Evolutionary conservation across 148 eudicot genomes (phyloP).

Genomic region (Vaccinium vitisidaea): DNA sequence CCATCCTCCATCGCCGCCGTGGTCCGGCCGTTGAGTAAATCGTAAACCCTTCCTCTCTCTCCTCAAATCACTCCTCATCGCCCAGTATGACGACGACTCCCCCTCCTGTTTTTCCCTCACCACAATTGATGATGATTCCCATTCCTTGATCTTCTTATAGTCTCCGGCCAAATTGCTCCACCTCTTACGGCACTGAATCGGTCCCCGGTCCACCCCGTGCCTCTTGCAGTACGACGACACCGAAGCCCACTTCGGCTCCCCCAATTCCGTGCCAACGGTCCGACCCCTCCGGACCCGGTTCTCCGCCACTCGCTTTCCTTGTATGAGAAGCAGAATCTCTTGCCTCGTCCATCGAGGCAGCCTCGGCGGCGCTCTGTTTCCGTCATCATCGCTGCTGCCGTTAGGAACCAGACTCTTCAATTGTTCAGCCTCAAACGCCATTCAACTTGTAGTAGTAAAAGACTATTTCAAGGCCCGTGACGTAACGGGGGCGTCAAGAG

Average conservation of each 20-base stretch:
- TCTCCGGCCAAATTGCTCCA: slow-evolving; percentile 89
- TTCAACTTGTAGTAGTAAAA: background rate
- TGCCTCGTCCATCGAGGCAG: slow-evolving; percentile 82
- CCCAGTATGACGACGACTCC: slow-evolving; percentile 61
- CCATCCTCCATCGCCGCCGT: slow-evolving; percentile 12
- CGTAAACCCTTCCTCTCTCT: slow-evolving; percentile 68
- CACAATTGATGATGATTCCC: slow-evolving; percentile 38
- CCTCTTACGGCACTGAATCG: slow-evolving; percentile 85
- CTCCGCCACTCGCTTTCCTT: slow-evolving; percentile 74
- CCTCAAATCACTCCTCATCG: slow-evolving; percentile 75
- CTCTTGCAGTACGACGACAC: slow-evolving; percentile 72
- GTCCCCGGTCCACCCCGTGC: slow-evolving; percentile 78
- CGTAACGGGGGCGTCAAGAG: slow-evolving; percentile 13
- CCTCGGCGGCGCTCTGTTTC: slow-evolving; percentile 37
- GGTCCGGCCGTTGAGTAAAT: slow-evolving; percentile 43
- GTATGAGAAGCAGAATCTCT: slow-evolving; percentile 72
- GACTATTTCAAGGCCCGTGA: slow-evolving; percentile 25
- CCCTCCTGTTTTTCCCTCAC: slow-evolving; percentile 12
- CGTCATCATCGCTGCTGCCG: slow-evolving; percentile 29
- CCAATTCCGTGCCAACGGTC: slow-evolving; percentile 29
- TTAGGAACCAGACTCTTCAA: slow-evolving; percentile 17
- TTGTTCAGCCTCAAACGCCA: slow-evolving; percentile 25
- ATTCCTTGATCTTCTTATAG: slow-evolving; percentile 81
- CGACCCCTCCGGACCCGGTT: slow-evolving; percentile 61
- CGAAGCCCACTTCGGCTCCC: slow-evolving; percentile 81